These are phyloP conservation scores for Peniophora sp. DNA, from an alignment of 1,284 basidiomycete genomes.

Conservation along the genomic window DNA sequence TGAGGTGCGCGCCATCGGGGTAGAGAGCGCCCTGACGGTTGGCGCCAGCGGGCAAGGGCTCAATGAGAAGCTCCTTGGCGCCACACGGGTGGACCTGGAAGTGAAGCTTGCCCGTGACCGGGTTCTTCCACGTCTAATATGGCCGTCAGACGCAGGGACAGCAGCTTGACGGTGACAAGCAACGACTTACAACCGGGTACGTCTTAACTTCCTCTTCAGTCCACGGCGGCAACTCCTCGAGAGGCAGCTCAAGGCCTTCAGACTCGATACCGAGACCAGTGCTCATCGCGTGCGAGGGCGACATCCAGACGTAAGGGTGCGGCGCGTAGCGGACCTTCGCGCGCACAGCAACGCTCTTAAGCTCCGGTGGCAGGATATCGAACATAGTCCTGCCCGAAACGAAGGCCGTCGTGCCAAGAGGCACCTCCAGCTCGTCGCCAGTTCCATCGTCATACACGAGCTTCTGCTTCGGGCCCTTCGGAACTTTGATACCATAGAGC, in stretches of 20 bases:
- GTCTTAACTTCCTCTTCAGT: slow-evolving; percentile 65
- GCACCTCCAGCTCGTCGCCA: slow-evolving; percentile 74
- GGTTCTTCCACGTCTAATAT: slow-evolving; percentile 76
- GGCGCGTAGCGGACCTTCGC: slow-evolving; percentile 64
- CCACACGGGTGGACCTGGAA: slow-evolving; percentile 75
- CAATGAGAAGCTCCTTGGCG: slow-evolving; percentile 46
- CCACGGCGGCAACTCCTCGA: slow-evolving; percentile 66
- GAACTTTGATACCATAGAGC: slow-evolving; percentile 75
- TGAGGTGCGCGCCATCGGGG: slow-evolving; percentile 69
- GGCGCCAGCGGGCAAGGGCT: slow-evolving; percentile 50
- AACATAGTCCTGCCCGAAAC: slow-evolving; percentile 82
- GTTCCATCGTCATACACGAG: slow-evolving; percentile 87
- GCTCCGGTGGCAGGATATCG: slow-evolving; percentile 62
- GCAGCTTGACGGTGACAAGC: neutral
- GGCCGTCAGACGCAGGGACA: neutral
- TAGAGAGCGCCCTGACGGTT: slow-evolving; percentile 51
- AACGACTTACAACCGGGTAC: slow-evolving; percentile 51
- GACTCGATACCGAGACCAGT: slow-evolving; percentile 76
- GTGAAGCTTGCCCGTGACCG: slow-evolving; percentile 65
- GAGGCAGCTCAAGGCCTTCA: slow-evolving; percentile 61
- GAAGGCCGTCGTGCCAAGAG: slow-evolving; percentile 84
- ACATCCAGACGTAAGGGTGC: slow-evolving; percentile 85
- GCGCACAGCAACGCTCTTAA: slow-evolving; percentile 82
- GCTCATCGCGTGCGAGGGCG: slow-evolving; percentile 58
- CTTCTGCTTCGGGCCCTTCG: slow-evolving; percentile 58